Conservation (phyloP, 495 filamentous ascomycete genomes). For the Lasiosphaeriaceae sp. region DNA sequence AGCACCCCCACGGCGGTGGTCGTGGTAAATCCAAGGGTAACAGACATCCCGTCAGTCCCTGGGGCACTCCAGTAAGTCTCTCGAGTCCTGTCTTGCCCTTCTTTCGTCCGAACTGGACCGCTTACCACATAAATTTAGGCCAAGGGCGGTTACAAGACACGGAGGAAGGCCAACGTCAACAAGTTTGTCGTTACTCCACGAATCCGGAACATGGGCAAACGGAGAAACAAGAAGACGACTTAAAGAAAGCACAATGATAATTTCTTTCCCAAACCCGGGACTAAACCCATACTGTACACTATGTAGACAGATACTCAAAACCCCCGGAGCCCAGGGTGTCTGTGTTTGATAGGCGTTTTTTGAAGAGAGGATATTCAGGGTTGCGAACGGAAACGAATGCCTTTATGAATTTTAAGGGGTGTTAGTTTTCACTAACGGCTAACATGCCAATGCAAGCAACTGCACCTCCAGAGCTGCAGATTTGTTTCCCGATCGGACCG, state of each 20-base stretch:
- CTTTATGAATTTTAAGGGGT: too few species aligned
- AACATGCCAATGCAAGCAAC: too few species aligned
- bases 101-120: constrained; percentile 6
- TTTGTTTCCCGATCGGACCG: too few species aligned
- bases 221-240: constrained; percentile 46
- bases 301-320: constrained; percentile 3
- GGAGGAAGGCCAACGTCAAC: constrained; percentile 69
- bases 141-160: constrained; percentile 96
- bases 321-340: too few species aligned
- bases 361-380: neutral
- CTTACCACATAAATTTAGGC: constrained; percentile 53
- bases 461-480: too few species aligned
- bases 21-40: constrained; percentile 99
- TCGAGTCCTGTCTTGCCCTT: constrained; percentile 2
- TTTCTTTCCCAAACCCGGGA: constrained; percentile 9
- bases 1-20: constrained; percentile 98
- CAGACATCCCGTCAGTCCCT: constrained; percentile 85
- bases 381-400: too few species aligned
- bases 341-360: neutral
- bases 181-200: constrained; percentile 74
- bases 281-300: constrained; percentile 28
- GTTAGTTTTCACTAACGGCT: too few species aligned
- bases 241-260: constrained; percentile 14
- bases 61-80: constrained; percentile 83
- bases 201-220: constrained; percentile 73